Conservation (phyloP, 768 basidiomycete species). For the Boletus rubroflammeus region DNA sequence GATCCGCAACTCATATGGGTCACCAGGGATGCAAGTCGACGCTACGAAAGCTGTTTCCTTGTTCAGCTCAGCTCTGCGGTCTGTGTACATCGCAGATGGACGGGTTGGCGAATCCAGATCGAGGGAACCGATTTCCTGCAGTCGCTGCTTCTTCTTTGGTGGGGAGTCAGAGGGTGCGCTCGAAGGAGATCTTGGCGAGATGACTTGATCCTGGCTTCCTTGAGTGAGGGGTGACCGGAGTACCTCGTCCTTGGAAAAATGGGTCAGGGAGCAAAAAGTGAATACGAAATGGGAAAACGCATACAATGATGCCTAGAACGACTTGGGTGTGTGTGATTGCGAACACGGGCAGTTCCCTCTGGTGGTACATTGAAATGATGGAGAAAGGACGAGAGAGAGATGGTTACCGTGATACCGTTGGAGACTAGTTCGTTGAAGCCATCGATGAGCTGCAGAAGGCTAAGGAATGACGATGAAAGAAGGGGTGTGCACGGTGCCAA, state of each 20-base stretch:
- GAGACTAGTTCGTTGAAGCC: conserved; percentile 52
- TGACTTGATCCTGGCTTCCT: neutral
- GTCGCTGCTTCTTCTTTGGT: conserved; percentile 28
- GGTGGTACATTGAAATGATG: neutral
- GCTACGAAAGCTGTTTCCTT: neutral
- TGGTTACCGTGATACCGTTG: conserved; percentile 49
- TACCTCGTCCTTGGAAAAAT: conserved; percentile 51
- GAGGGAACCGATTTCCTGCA: conserved; percentile 4
- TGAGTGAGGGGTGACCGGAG: conserved; percentile 16
- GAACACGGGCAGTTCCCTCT: conserved; percentile 87
- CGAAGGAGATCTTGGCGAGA: conserved; percentile 12
- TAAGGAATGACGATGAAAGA: conserved; percentile 26
- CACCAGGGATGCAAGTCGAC: neutral
- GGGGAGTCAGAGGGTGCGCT: conserved; percentile 23
- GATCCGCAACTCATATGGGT: conserved; percentile 39
- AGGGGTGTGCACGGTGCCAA: neutral
- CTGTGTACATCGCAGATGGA: neutral
- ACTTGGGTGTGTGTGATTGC: conserved; percentile 63
- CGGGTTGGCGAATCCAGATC: neutral
- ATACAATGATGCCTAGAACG: conserved; percentile 73
- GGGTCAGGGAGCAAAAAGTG: neutral
- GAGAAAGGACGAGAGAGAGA: neutral
- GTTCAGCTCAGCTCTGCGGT: neutral
- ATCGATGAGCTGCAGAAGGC: conserved; percentile 70
- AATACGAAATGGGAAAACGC: conserved; percentile 6